These are phyloP conservation scores for Davidsoniella australis DNA, from an alignment of 2,329 filamentous ascomycete genomes.

Conservation along the genomic window DNA sequence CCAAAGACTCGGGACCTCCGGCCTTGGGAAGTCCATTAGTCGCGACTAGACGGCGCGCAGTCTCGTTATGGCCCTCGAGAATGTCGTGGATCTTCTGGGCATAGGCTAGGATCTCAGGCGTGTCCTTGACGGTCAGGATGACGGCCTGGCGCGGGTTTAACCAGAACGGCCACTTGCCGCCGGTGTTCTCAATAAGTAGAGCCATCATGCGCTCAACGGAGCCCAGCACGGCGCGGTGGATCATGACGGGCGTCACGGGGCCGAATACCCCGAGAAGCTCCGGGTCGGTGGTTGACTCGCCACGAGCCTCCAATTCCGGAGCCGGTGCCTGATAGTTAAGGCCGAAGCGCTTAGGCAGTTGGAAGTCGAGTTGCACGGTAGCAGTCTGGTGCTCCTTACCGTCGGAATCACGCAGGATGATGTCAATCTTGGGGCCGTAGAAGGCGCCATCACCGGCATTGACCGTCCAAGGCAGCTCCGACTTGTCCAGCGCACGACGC, in stretches of 20 bases:
- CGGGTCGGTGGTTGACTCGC: constrained; percentile 32
- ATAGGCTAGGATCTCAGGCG: constrained; percentile 33
- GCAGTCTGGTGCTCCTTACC: constrained; percentile 81
- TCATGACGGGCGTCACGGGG: constrained; percentile 53
- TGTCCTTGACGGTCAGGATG: constrained; percentile 55
- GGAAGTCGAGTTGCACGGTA: constrained; percentile 80
- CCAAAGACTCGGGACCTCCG: not conserved
- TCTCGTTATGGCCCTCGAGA: constrained; percentile 23
- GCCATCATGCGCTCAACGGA: constrained; percentile 76
- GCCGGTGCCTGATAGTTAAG: constrained; percentile 50
- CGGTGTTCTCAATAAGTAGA: constrained; percentile 66
- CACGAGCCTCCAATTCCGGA: constrained; percentile 35
- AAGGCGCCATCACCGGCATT: constrained; percentile 78
- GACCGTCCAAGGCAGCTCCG: constrained; percentile 53
- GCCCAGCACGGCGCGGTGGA: constrained; percentile 71
- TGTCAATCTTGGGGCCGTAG: constrained; percentile 84
- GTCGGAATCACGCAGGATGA: constrained; percentile 61
- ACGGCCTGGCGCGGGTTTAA: constrained; percentile 64
- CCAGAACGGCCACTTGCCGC: constrained; percentile 76
- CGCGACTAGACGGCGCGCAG: constrained; percentile 12
- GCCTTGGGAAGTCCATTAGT: no score
- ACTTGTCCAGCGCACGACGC: constrained; percentile 37
- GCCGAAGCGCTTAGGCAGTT: constrained; percentile 67
- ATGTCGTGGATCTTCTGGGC: constrained; percentile 30
- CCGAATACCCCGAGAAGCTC: constrained; percentile 34